phyloP scores from a whole-genome alignment of 2,329 filamentous ascomycete species.

The Mycosphaerella arachidis region DNA sequence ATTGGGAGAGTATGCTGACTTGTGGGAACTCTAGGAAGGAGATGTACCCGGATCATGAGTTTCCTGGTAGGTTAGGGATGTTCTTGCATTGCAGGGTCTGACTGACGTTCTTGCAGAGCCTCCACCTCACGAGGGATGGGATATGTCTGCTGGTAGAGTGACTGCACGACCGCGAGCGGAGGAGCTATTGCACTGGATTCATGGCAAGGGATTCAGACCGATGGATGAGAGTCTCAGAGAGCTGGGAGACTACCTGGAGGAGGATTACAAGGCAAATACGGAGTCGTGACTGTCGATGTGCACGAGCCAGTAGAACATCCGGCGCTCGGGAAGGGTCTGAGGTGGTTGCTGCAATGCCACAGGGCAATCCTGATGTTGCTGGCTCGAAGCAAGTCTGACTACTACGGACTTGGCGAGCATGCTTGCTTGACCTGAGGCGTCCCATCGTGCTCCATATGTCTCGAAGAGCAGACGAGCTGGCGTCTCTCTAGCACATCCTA shows the following conservation, averaged over 20 bases:
- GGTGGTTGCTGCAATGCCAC: no score
- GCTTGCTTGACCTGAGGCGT: no score
- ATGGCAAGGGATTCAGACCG: conserved; percentile 27
- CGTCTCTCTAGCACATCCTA: no score
- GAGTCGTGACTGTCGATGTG: neutral
- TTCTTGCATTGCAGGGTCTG: neutral
- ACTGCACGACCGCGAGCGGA: conserved; percentile 27
- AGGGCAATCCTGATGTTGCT: no score
- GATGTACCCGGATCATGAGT: conserved; percentile 36
- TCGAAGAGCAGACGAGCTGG: no score
- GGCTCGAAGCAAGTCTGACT: no score
- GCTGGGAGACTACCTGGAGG: neutral
- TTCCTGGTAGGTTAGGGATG: conserved; percentile 21
- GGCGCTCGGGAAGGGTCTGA: no score
- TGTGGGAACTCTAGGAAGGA: conserved; percentile 8
- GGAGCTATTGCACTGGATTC: conserved; percentile 29
- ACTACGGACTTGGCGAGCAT: no score
- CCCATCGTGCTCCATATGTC: no score
- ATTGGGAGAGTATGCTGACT: neutral
- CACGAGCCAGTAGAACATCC: neutral
- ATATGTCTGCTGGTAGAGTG: conserved; percentile 20
- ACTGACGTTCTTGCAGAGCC: neutral
- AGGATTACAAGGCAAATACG: neutral
- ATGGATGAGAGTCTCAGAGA: conserved; percentile 28
- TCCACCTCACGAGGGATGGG: conserved; percentile 22